Evolutionary conservation across 2,329 filamentous ascomycete species (phyloP).

Genomic region (Peltaster fructicola): DNA sequence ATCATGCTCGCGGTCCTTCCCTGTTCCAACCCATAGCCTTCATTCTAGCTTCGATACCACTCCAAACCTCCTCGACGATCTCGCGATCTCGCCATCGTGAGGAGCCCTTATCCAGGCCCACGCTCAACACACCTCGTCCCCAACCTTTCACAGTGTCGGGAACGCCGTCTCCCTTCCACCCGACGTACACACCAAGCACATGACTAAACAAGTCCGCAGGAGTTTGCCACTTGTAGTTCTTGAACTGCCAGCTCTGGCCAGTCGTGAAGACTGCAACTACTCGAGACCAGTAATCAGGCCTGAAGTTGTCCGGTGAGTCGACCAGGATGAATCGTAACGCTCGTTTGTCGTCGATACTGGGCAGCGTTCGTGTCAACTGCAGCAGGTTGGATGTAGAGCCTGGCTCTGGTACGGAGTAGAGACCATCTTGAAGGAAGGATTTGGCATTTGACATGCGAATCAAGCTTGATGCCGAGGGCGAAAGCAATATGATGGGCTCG

Average conservation of each 20-base stretch:
- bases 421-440: constrained; percentile 71
- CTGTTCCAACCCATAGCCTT: constrained; percentile 63
- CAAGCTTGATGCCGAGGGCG: constrained; percentile 83
- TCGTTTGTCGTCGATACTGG: constrained; percentile 47
- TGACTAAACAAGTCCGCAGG: constrained; percentile 80
- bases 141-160: constrained; percentile 66
- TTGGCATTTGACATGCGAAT: constrained; percentile 93
- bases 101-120: constrained; percentile 55
- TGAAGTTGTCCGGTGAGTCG: constrained; percentile 84
- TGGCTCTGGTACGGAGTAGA: constrained; percentile 55
- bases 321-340: constrained; percentile 89
- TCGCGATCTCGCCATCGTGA: constrained; percentile 74
- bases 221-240: constrained; percentile 89
- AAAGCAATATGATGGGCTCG: constrained; percentile 90
- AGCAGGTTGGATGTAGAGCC: constrained; percentile 58
- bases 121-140: constrained; percentile 67
- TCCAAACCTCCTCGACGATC: constrained; percentile 86
- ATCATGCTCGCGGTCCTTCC: constrained; percentile 33
- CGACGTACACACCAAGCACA: constrained; percentile 72
- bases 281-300: constrained; percentile 91
- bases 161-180: constrained; percentile 69
- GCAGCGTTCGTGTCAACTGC: constrained; percentile 64
- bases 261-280: constrained; percentile 96
- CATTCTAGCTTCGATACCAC: constrained; percentile 76
- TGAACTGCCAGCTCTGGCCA: constrained; percentile 96